These are phyloP conservation scores for Xylariaceae sp. DNA, from an alignment of 2,329 filamentous ascomycete species.

Conservation along the genomic window DNA sequence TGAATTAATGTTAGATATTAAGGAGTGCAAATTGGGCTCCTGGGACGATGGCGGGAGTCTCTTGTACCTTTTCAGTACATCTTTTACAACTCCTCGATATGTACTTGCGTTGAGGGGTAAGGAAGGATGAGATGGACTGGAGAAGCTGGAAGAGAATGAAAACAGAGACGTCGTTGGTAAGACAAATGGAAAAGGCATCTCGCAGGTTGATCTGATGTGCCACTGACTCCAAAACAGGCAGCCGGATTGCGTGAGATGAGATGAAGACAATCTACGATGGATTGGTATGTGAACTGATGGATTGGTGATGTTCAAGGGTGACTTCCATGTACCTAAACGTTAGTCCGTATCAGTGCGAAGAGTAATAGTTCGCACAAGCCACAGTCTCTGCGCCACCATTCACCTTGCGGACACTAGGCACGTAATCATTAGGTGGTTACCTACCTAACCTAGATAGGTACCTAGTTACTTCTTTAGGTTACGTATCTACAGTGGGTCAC, in stretches of 20 bases:
- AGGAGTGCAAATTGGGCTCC: constrained; percentile 60
- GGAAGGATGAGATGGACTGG: constrained; percentile 79
- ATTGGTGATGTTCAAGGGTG: too few species aligned
- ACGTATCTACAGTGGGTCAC: too few species aligned
- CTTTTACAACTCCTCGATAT: constrained; percentile 74
- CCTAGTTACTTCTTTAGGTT: too few species aligned
- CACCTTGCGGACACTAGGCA: too few species aligned
- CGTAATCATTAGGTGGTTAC: too few species aligned
- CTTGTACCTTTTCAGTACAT: constrained; percentile 84
- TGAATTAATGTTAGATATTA: constrained; percentile 63
- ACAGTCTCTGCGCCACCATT: too few species aligned
- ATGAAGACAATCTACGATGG: neutral
- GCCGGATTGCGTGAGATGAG: neutral
- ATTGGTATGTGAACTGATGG: neutral
- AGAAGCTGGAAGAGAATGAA: constrained; percentile 71
- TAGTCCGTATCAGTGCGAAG: too few species aligned
- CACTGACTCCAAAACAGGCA: neutral
- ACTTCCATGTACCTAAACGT: too few species aligned
- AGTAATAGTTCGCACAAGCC: too few species aligned
- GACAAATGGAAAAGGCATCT: constrained; percentile 84
- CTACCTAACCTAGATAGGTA: too few species aligned
- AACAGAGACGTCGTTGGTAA: constrained; percentile 87
- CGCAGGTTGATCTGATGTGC: neutral
- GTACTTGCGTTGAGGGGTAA: constrained; percentile 77
- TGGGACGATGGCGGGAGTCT: constrained; percentile 69